Evolutionary conservation across 78 protist genomes (phyloP).

Genomic region (Neovahlkampfia damariscottae): DNA sequence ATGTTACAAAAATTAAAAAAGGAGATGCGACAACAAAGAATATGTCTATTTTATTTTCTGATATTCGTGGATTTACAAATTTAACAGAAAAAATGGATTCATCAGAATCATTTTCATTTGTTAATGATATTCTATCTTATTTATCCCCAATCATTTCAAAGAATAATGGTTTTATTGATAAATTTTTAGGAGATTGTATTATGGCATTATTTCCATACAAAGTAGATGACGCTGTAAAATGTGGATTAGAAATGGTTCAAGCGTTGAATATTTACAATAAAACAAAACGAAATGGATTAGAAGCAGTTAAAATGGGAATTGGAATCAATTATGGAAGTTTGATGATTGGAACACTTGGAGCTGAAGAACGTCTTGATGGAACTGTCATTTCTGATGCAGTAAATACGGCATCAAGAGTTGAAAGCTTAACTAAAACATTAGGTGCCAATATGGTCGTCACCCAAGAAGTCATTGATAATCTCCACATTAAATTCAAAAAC

Average conservation of each 20-base stretch:
- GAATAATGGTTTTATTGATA: background rate
- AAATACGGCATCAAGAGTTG: conserved; percentile 30
- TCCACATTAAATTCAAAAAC: too few relatives aligned
- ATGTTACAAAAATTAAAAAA: background rate
- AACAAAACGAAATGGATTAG: too few relatives aligned
- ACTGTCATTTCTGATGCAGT: conserved; percentile 31
- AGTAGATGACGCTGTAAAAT: too few relatives aligned
- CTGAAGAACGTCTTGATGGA: conserved; percentile 11
- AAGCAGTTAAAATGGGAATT: conserved; percentile 19
- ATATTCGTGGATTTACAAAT: background rate
- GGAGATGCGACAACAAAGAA: background rate
- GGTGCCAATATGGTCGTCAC: background rate
- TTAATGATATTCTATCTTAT: background rate
- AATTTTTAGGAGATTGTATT: background rate
- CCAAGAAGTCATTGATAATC: background rate
- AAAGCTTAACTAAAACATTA: conserved; percentile 8
- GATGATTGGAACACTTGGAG: conserved; percentile 28
- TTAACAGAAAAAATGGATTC: background rate
- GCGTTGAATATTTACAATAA: too few relatives aligned
- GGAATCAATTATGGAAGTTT: conserved; percentile 30
- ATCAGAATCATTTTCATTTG: background rate
- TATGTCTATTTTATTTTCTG: background rate
- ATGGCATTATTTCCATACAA: background rate
- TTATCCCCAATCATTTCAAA: background rate
- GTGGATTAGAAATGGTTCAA: too few relatives aligned